Evolutionary conservation across 306 rosid genomes (phyloP).

Genomic region (Dalbergia cochinchinensis): DNA sequence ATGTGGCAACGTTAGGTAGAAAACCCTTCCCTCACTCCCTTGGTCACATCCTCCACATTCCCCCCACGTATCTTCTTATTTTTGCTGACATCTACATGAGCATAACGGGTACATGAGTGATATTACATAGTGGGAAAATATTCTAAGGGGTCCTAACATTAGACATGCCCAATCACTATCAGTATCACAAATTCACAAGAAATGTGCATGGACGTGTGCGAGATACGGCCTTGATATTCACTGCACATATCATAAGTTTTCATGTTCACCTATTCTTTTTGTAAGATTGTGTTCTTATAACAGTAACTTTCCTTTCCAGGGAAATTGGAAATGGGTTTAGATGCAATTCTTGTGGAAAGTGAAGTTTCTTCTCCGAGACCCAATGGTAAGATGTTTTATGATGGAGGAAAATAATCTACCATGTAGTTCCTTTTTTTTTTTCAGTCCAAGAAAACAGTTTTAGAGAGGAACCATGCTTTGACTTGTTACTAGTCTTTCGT

Average conservation of each 20-base stretch:
- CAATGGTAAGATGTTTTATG: constrained; percentile 36
- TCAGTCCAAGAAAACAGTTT: not conserved
- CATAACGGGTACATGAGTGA: no score
- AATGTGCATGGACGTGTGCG: not conserved
- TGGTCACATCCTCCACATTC: no score
- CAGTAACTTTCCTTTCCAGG: constrained; percentile 32
- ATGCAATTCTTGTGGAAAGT: constrained; percentile 15
- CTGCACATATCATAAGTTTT: not conserved
- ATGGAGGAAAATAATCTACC: not conserved
- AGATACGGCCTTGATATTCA: not conserved
- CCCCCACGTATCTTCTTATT: no score
- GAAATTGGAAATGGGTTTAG: constrained; percentile 40
- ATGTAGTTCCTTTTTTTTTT: not conserved
- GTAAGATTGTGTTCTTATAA: constrained; percentile 15
- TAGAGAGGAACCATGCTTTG: not conserved
- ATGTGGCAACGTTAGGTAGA: no score
- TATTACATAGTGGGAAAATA: no score
- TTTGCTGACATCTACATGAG: no score
- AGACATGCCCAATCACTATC: not conserved
- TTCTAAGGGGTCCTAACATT: no score
- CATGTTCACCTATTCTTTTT: constrained; percentile 15
- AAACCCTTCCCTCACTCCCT: no score
- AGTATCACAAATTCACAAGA: not conserved
- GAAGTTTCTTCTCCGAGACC: constrained; percentile 33
- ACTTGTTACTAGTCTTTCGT: constrained; percentile 15